Conservation (phyloP, 2,329 filamentous ascomycete genomes). For the Coniochaeta pulveracea region DNA sequence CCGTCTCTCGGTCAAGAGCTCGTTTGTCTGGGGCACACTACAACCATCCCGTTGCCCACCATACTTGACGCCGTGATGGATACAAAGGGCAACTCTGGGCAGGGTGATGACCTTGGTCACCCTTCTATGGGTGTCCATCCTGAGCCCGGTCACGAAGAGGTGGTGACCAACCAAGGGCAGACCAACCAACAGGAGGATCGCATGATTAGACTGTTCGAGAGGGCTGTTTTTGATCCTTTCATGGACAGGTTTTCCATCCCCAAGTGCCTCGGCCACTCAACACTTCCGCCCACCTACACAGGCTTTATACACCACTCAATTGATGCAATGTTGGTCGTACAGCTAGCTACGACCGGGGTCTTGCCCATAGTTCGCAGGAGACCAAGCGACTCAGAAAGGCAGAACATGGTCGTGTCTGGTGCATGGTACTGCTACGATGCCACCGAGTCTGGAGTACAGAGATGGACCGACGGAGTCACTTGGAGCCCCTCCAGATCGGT, state of each 20-base stretch:
- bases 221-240: too few relatives aligned
- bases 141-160: too few relatives aligned
- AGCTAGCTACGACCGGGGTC: slow-evolving; percentile 61
- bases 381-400: slow-evolving; percentile 75
- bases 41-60: too few relatives aligned
- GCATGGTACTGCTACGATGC: slow-evolving; percentile 90
- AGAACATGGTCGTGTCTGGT: slow-evolving; percentile 68
- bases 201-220: too few relatives aligned
- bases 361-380: slow-evolving; percentile 69
- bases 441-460: slow-evolving; percentile 79
- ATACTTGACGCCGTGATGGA: too few relatives aligned
- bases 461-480: slow-evolving; percentile 84
- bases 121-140: too few relatives aligned
- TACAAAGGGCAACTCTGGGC: too few relatives aligned
- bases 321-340: slow-evolving; percentile 72
- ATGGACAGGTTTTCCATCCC: slow-evolving; percentile 15
- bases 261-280: slow-evolving; percentile 34
- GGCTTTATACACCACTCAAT: slow-evolving; percentile 58
- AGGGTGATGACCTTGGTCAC: too few relatives aligned
- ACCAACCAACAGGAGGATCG: too few relatives aligned
- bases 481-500: slow-evolving; percentile 91
- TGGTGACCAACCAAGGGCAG: too few relatives aligned
- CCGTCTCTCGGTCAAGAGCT: too few relatives aligned
- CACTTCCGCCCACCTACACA: slow-evolving; percentile 15
- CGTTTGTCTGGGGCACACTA: too few relatives aligned